phyloP scores from a whole-genome alignment of 164 flowering plant species.

The Piper longum region DNA sequence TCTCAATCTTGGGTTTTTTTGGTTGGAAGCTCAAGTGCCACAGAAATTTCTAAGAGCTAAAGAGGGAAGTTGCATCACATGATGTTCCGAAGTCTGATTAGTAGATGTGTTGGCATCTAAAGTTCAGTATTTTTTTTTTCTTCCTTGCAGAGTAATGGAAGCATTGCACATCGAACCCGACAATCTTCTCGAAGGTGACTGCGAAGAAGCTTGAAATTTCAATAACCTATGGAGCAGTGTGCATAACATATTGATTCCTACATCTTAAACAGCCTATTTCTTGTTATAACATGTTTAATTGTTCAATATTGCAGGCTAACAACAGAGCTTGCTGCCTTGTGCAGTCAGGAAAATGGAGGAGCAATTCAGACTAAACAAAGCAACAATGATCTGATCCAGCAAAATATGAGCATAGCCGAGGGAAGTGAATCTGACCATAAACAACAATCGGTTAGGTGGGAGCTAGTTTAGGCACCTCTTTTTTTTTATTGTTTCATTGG shows the following conservation, averaged over 20 bases:
- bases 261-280: neutral
- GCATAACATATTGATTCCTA: too few species aligned
- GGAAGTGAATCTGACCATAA: conserved; percentile 20
- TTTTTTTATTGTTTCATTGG: too few species aligned
- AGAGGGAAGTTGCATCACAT: too few species aligned
- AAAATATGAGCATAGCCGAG: conserved; percentile 15
- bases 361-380: conserved; percentile 20
- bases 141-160: conserved; percentile 27
- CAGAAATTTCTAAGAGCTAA: too few species aligned
- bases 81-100: neutral
- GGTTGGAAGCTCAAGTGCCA: too few species aligned
- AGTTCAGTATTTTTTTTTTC: neutral
- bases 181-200: conserved; percentile 49
- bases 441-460: conserved; percentile 32
- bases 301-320: conserved; percentile 37
- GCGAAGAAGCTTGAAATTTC: neutral
- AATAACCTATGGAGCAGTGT: neutral
- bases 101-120: neutral
- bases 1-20: too few species aligned
- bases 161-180: conserved; percentile 38
- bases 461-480: neutral
- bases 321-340: conserved; percentile 30
- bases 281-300: too few species aligned
- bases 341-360: conserved; percentile 31
- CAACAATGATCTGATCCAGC: conserved; percentile 18